Conservation (phyloP, 2,329 filamentous ascomycete genomes). For the Botrytis fragariae region DNA sequence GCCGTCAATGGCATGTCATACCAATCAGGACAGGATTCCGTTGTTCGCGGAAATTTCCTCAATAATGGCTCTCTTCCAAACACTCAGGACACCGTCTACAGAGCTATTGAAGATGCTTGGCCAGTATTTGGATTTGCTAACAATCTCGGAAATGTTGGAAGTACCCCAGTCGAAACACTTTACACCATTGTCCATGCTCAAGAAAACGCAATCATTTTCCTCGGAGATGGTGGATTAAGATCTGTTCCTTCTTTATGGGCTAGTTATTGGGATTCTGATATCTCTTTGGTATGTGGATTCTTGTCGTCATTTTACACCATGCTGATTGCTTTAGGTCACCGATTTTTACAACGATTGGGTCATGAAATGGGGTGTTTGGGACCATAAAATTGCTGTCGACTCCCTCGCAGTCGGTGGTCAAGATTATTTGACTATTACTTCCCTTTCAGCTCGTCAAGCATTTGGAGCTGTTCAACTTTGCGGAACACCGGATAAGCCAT, state of each 20-base stretch:
- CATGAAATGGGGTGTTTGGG: constrained; percentile 64
- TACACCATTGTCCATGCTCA: constrained; percentile 36
- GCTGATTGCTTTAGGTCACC: constrained; percentile 44
- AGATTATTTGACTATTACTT: constrained; percentile 73
- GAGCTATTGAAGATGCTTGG: constrained; percentile 66
- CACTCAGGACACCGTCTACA: constrained; percentile 61
- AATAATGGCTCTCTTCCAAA: constrained; percentile 62
- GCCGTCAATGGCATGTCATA: constrained; percentile 55
- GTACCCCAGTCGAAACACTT: constrained; percentile 24
- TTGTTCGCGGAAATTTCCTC: constrained; percentile 65
- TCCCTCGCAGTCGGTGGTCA: constrained; percentile 65
- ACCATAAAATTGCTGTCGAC: constrained; percentile 65
- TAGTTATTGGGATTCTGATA: constrained; percentile 64
- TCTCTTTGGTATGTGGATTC: constrained; percentile 49
- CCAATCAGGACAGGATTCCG: constrained; percentile 64
- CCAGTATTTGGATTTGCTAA: constrained; percentile 73
- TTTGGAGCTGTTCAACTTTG: constrained; percentile 75
- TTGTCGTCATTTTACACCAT: not conserved
- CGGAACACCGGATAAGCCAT: constrained; percentile 64
- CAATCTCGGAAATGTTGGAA: constrained; percentile 30
- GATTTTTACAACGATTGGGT: constrained; percentile 78
- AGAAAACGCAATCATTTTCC: constrained; percentile 32
- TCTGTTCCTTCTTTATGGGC: constrained; percentile 75
- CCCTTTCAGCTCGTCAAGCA: constrained; percentile 75
- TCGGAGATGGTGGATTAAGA: constrained; percentile 49